A percentile compares a stretch with the other conserved stretches of the same genome.
phyloP scores from a whole-genome alignment of 371 early-diverging fungal species.

The Mucor circinelloides region DNA sequence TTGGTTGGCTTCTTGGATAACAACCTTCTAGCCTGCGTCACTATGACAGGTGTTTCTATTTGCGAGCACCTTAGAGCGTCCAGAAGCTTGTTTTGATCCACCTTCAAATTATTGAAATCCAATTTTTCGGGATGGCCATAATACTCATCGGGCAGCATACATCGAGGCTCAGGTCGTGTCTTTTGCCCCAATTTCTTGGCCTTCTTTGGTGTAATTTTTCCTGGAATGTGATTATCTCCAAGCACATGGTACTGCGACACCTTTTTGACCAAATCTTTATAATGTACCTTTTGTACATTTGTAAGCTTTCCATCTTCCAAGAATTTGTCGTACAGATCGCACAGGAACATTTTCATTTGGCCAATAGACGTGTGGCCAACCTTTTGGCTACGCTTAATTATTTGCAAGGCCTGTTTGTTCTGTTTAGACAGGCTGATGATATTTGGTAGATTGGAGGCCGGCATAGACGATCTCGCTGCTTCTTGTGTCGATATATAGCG shows the following conservation, averaged over 20 bases:
- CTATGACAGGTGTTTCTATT: neutral
- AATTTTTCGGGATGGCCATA: neutral
- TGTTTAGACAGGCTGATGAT: neutral
- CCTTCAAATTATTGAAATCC: neutral
- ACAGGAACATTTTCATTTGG: neutral
- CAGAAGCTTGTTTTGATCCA: neutral
- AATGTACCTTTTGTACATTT: neutral
- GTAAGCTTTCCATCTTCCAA: neutral
- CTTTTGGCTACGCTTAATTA: neutral
- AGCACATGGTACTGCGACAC: neutral
- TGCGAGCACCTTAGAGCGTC: neutral
- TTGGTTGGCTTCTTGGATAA: neutral
- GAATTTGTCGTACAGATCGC: neutral
- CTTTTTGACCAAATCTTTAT: neutral
- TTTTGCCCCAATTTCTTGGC: neutral
- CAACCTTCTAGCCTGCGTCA: neutral
- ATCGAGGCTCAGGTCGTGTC: neutral
- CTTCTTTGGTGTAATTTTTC: neutral
- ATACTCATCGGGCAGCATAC: neutral
- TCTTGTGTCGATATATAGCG: neutral
- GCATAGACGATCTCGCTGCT: too few species aligned
- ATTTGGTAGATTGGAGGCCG: neutral
- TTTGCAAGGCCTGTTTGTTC: neutral
- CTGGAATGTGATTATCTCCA: neutral
- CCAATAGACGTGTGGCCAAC: neutral